Percentiles rank a stretch among this genome's conserved stretches.
phyloP scores from a whole-genome alignment of 2,329 filamentous ascomycete species.

The Microsporum ferrugineum region DNA sequence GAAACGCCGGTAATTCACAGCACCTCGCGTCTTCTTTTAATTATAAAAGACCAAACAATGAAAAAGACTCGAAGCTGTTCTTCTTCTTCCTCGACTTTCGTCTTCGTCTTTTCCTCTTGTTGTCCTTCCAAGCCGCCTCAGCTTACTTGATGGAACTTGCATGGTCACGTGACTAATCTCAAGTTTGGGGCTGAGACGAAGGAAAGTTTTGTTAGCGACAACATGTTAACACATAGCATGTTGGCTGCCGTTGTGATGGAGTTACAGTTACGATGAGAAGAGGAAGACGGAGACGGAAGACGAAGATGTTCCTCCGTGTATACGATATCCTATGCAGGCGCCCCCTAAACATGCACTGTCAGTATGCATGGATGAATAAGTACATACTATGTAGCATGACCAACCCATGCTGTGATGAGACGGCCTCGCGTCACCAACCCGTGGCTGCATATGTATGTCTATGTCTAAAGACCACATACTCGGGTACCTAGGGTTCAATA shows the following conservation, averaged over 20 bases:
- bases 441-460: background rate
- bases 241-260: no score
- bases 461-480: background rate
- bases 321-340: no score
- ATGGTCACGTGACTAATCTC: background rate
- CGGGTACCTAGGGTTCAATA: background rate
- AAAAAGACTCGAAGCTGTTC: background rate
- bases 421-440: background rate
- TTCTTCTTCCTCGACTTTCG: background rate
- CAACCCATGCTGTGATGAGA: no score
- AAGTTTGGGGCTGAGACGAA: background rate
- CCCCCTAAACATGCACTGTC: no score
- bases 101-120: background rate
- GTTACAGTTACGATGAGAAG: no score
- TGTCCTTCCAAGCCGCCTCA: background rate
- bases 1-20: background rate
- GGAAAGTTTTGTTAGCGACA: background rate
- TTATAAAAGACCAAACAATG: background rate
- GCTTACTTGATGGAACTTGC: background rate
- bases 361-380: no score
- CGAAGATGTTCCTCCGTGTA: no score
- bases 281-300: no score
- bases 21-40: background rate
- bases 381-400: no score
- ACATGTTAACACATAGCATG: background rate